Base-by-base conservation (phyloP, 345 rosid genomes). In the Hypericum androsaemum region DNA sequence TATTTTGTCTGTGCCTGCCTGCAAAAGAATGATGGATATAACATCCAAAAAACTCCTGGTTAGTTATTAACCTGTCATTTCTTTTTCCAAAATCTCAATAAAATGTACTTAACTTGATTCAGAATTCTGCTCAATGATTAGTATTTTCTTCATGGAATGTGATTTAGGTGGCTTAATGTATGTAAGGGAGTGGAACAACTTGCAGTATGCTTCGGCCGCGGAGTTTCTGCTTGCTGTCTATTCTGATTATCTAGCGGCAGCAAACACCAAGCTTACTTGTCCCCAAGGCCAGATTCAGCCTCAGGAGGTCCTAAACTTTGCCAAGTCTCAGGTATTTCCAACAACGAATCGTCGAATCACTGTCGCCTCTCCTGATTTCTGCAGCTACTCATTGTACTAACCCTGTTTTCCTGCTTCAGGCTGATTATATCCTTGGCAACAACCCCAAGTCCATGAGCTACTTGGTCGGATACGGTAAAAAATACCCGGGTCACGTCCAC, bases 1-100 rank as follows among this genome's bases (percentile, higher is more conserved):
- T 89, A 82, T 69, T 89, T 89, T 58, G 64, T 77, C 7, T 89
- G 97, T 52, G 86, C 97, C 41, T 89, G 97, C 61, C 55, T 85
- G 38, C 79, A 78, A 57, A 89, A 89, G 73, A 89, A 85, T 48
- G 80, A 66, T 13, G 89, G 86, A 15, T 79, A 83, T 77, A 75
- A 85, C 66, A 75, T 85, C 43, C 73, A 75, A 38, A 71, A 62
- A 35, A 66, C 71, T 56, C 65, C 63, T 22, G 90, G 90, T 82
- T 4, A 58, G 76, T 67, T 1, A 39, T 51, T 3, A 49, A 32
- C 37, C 3, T 40, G 54, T 10, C 11, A 28, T 56, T 42, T 53
- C 7, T 49, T 36, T 12, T 9, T 6, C 74, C 32, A 4, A 1
- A 4, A 22, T 22, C 32, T 1, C 32, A 1, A 22, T 4, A 1